Conservation (phyloP, 73 alveolate species). For the Tetrahymena malaccensis region DNA sequence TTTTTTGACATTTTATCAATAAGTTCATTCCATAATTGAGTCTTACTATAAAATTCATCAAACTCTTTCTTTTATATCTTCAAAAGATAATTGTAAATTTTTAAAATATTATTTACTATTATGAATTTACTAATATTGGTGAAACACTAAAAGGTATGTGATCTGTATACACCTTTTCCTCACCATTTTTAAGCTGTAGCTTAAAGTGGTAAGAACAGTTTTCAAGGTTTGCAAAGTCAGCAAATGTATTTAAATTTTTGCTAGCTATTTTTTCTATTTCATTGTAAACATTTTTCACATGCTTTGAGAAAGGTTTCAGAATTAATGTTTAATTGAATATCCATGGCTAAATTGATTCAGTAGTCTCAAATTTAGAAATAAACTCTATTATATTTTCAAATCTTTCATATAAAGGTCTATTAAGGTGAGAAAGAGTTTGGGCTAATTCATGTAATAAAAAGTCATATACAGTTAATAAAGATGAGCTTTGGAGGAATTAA, state of each 20-base stretch:
- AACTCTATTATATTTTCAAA: not conserved
- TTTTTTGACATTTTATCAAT: conserved; percentile 14
- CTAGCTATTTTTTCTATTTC: not conserved
- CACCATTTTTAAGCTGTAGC: not conserved
- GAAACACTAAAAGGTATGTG: not conserved
- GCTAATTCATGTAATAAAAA: not conserved
- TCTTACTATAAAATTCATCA: conserved; percentile 17
- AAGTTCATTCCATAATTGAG: conserved; percentile 4
- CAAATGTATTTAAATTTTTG: not conserved
- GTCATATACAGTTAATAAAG: not conserved
- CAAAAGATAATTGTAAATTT: too few relatives aligned
- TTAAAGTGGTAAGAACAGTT: not conserved
- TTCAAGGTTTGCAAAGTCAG: not conserved
- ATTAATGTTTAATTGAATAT: not conserved
- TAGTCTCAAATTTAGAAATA: not conserved
- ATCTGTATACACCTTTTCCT: not conserved
- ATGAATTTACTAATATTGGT: not conserved
- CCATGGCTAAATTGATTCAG: not conserved
- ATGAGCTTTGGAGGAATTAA: not conserved
- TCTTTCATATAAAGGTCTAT: not conserved
- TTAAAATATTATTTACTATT: not conserved
- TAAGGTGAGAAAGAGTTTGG: not conserved
- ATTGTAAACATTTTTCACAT: not conserved
- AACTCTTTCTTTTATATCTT: conserved; percentile 15
- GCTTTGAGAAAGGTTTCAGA: not conserved